Evolutionary conservation across 192 early-diverging fungal genomes (phyloP), one percentile per base, ranked within the genome.

Genomic region (Dissophora globulifera): DNA sequence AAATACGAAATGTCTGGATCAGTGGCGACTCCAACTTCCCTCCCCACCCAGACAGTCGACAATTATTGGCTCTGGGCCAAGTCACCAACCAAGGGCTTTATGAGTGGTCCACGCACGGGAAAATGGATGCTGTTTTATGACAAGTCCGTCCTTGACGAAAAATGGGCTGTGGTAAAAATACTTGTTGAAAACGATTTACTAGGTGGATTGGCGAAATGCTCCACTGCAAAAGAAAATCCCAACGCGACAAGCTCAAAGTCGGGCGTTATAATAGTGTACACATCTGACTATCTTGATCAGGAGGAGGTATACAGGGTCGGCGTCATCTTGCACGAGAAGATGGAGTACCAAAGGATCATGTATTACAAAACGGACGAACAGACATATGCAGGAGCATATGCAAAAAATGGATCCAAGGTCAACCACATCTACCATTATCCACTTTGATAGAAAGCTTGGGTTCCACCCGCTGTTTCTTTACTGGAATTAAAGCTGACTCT

Each of bases 41-140:
- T 56, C 26, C 68, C 68, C 19, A 47, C 58, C 8, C 23, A 70
- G 43, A 62, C 46, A 23, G 1, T 56, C 23, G 45, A 55, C 25
- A 9, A 33, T 16, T 70, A 56, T 31, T 70, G 58, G 68, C 8
- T 62, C n/a, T 62, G 51, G 51, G 52, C 52, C 23, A 16, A 15
- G 33, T 46, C 57, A 20, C 23, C 43, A 16, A 40, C 58, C 50
- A 55, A 48, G 51, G 23, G 4, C 17, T 55, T 55, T 45, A 5
- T 13, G 2, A 26, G 51, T 25, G 58, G 58, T 22, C 31, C 48
- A 26, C 50, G 51, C 25, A 35, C 51, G 46, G 69, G 60, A 12
- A 71, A 71, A 62, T 71, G 60, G 69, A 71, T 63, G 69, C 27
- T 71, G 15, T 71, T 71, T 20, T 71, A 71, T 15, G 47, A 53